Base-by-base conservation (phyloP, 345 rosid species). In the Gossypium anomalum region DNA sequence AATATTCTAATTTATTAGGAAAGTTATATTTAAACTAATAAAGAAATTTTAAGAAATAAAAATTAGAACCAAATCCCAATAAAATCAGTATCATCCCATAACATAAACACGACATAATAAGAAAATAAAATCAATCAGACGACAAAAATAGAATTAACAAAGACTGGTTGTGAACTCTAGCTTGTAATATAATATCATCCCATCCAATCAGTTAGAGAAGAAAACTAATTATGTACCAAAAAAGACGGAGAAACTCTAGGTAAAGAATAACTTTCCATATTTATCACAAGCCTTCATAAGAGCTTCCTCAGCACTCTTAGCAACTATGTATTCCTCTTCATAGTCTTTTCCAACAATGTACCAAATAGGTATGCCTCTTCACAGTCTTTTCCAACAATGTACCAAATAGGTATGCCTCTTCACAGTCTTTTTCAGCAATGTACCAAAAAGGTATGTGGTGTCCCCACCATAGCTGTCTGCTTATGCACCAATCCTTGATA, bases 371-470 rank as follows among this genome's bases (percentile, higher is more conserved):
- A 23, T 23, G 25, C 25, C 25, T 23, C 25, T 23, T 23, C 25
- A 23, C 25, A 23, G 25, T 1, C 25, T 23, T 23, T 23, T 1
- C 25, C 25, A 23, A 23, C 25, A 23, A 23, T 23, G 25, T 23
- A 23, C 23, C 23, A 23, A 23, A 23, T 1, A 23, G 1, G 23
- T 23, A 23, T 23, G 23, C 23, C 23, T 23, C 23, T 1, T 23
- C 23, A 23, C 23, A 23, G 72, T 89, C 89, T 85, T 85, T 92
- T 66, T 97, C 98, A 70, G 74, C 90, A 77, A 94, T 85, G 73
- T 94, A 94, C 98, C 98, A 94, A 83, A 94, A 97, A 45, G 98
- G 98, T 85, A 94, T 92, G 47, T 97, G 97, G 78, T 94, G 98
- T 56, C 98, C 98, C 98, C 98, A 92, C 97, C 98, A 94, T 4